These are phyloP conservation scores for Xerocomus brunneocitrinus DNA, from an alignment of 768 basidiomycete genomes.

Conservation along the genomic window DNA sequence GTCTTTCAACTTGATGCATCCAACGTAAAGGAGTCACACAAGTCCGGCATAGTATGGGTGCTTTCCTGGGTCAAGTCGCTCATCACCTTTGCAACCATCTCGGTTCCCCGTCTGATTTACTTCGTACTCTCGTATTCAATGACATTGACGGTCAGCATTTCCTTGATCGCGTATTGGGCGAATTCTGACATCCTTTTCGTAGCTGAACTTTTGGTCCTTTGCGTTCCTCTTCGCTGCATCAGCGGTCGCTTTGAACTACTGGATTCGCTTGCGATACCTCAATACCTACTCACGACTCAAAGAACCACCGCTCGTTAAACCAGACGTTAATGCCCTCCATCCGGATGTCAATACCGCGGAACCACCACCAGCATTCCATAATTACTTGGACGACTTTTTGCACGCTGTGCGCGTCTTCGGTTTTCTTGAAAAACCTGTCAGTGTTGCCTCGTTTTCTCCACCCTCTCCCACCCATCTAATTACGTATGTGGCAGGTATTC, in stretches of 20 bases:
- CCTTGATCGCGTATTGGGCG: neutral
- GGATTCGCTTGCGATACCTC: conserved; percentile 78
- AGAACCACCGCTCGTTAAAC: conserved; percentile 77
- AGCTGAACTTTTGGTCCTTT: conserved; percentile 92
- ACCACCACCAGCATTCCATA: conserved; percentile 78
- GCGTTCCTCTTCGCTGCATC: conserved; percentile 69
- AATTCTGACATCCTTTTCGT: conserved; percentile 12
- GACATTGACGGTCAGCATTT: conserved; percentile 68
- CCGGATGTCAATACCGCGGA: conserved; percentile 84
- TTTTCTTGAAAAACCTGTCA: conserved; percentile 91
- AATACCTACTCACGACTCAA: conserved; percentile 72
- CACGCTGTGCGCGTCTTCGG: conserved; percentile 97
- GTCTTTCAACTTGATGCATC: conserved; percentile 30
- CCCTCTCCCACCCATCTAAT: neutral
- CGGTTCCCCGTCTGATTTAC: conserved; percentile 75
- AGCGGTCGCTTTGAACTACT: conserved; percentile 68
- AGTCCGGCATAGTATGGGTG: conserved; percentile 59
- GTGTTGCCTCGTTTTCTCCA: conserved; percentile 17
- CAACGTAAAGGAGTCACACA: conserved; percentile 1
- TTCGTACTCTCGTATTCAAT: conserved; percentile 80
- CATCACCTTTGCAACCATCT: conserved; percentile 78
- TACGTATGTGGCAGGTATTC: conserved; percentile 60
- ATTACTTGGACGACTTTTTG: conserved; percentile 95
- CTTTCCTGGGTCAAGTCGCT: conserved; percentile 73
- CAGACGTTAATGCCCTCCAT: conserved; percentile 82